Evolutionary conservation across 495 filamentous ascomycete species (phyloP), one percentile per base, ranked within the genome.

Genomic region (Penicillium waksmanii): DNA sequence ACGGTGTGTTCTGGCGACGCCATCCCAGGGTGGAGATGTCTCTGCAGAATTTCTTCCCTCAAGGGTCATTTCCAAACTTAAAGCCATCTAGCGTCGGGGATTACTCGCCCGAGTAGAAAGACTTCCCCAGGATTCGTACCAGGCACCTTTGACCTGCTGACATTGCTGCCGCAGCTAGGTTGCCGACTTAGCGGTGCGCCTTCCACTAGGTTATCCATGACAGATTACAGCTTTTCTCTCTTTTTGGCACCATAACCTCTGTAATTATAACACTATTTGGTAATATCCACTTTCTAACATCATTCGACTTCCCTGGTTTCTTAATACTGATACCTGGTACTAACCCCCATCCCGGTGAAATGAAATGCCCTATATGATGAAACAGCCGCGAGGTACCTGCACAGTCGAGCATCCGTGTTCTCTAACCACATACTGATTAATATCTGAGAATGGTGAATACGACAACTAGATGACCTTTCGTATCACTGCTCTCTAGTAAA

Each of bases 1-100:
- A 68, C 73, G 78, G 76, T 84, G 81, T 84, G 72, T 75, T 84
- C 82, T 80, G 77, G 75, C 75, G 67, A 74, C 83, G 83, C 83
- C 83, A 83, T 72, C 74, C 78, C 71, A 77, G 78, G 82, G 83
- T 83, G 83, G 73, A 82, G 71, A 73, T 80, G 76, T 75, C 79
- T 84, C 80, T 86, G 83, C 83, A 83, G 81, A 84, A 84, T 85
- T 85, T 72, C 83, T 85, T 84, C 81, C 80, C 83, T 86, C 81
- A 81, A 84, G 79, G 65, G 73, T 85, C 79, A 80, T 76, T 71
- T 78, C 76, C 83, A 85, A 83, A 78, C 82, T 86, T 83, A 86
- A 69, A 73, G 77, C 73, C 74, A 61, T 66, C 67, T 77, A 83
- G 77, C 81, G 73, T 85, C 83, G 74, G 73, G 74, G 78, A 82